A percentile compares a stretch with the other conserved stretches of the same genome.
phyloP scores from a whole-genome alignment of 257 asterid species.

The Solanum boliviense region DNA sequence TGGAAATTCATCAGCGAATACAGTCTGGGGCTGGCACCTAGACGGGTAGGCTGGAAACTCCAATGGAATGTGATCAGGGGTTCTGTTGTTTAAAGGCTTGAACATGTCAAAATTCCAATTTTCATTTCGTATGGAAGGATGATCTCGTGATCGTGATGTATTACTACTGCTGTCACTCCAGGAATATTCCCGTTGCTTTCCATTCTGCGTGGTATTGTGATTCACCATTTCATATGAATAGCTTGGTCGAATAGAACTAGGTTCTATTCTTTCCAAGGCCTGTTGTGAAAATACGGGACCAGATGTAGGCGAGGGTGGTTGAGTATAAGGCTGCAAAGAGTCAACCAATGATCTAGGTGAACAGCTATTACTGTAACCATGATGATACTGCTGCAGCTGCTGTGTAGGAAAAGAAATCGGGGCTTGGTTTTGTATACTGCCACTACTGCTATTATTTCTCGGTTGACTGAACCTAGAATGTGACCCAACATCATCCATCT shows the following conservation, averaged over 20 bases:
- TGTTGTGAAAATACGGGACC: slow-evolving; percentile 30
- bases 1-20: slow-evolving; percentile 27
- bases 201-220: slow-evolving; percentile 30
- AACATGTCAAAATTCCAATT: slow-evolving; percentile 25
- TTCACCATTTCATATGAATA: slow-evolving; percentile 49
- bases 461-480: background rate
- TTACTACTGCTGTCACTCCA: slow-evolving; percentile 33
- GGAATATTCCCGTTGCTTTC: slow-evolving; percentile 39
- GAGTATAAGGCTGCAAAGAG: slow-evolving; percentile 31
- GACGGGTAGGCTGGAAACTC: slow-evolving; percentile 49
- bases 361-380: background rate
- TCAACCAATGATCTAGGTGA: slow-evolving; percentile 32
- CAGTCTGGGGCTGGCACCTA: slow-evolving; percentile 34
- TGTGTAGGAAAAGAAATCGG: background rate
- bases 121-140: slow-evolving; percentile 19
- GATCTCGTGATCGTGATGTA: slow-evolving; percentile 14
- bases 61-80: slow-evolving; percentile 35
- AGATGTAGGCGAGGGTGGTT: slow-evolving; percentile 28
- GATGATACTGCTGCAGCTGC: background rate
- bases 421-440: background rate
- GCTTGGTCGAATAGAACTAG: slow-evolving; percentile 18
- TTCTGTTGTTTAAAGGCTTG: slow-evolving; percentile 28
- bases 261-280: slow-evolving; percentile 36
- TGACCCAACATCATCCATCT: background rate
- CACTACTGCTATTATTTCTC: background rate